Evolutionary conservation across 2,329 filamentous ascomycete species (phyloP), one percentile per base, ranked within the genome.

Genomic region (Ophiostoma sp.): DNA sequence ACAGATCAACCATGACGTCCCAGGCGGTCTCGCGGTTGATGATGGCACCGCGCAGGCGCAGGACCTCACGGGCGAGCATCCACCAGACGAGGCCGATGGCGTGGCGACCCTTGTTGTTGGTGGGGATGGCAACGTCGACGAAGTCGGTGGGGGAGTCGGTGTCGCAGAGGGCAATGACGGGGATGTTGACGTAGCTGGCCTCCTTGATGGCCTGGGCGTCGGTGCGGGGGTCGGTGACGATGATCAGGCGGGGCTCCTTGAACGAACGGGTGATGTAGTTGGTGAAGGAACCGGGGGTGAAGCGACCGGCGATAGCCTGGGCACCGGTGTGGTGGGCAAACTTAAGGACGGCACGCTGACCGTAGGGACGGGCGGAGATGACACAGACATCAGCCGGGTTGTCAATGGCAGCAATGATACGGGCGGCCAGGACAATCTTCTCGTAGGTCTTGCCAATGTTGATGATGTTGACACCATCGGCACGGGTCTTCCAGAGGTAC

Each of bases 401-500:
- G 88, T 99, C 96, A 79, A 99, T 89, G 81, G 95, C 92, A 79
- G 91, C 94, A 82, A 99, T 98, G 86, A 99, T 97, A 79, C 95
- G 93, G 80, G 95, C 95, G 76, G 95, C 95, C 76, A 99, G 89
- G 79, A 98, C 92, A 81, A 99, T 97, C 89, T 99, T 99, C 89
- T 99, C 95, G 95, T 93, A 99, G 84, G 95, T 99, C 92, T 99
- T 99, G 86, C 94, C 93, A 83, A 99, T 92, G 89, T 99, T 99
- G 83, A 99, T 87, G 75, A 99, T 88, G 82, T 99, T 99, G 85
- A 99, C 90, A 84, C 95, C 95, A 78, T 99, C 96, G 75, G 92
- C 90, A 80, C 95, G 92, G 81, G 93, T 97, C 91, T 99, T 99
- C 94, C 94, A 99, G 79, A 99, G 90, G 87, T 99, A 99, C 76